Evolutionary conservation across 164 flowering plant species (phyloP).

Genomic region (Santalum album): DNA sequence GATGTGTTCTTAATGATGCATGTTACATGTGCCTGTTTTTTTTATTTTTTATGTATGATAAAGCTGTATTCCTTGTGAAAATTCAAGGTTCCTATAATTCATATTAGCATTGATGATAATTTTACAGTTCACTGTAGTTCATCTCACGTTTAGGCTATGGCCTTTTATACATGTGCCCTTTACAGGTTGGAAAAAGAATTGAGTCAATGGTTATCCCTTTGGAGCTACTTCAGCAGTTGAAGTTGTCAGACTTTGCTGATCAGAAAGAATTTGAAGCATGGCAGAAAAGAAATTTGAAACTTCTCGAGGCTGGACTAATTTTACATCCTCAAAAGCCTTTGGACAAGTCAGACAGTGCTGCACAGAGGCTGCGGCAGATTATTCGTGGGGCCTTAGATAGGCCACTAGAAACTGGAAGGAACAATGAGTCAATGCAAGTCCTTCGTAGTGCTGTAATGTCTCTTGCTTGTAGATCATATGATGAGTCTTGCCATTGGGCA

Average conservation of each 20-base stretch:
- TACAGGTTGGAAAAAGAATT: not conserved
- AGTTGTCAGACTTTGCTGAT: not conserved
- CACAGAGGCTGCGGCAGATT: not conserved
- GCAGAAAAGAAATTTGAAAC: slow-evolving; percentile 2
- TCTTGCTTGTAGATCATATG: slow-evolving; percentile 2
- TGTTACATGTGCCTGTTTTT: no score
- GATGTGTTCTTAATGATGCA: no score
- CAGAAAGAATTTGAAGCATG: slow-evolving; percentile 5
- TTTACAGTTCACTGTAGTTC: no score
- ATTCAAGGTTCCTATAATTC: no score
- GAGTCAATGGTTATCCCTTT: slow-evolving; percentile 1
- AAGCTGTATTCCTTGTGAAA: no score
- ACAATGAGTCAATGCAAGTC: slow-evolving; percentile 4
- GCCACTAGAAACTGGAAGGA: not conserved
- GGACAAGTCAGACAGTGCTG: not conserved
- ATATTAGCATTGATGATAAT: no score
- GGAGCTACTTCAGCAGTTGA: not conserved
- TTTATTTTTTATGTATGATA: no score
- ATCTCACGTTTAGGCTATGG: no score
- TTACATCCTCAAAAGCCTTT: not conserved
- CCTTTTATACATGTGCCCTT: not conserved
- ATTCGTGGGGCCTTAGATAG: not conserved
- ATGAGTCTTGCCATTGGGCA: not conserved
- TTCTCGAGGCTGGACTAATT: slow-evolving; percentile 3
- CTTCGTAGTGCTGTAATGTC: slow-evolving; percentile 4